Conservation (phyloP, 2,329 filamentous ascomycete genomes). For the Exserohilum rostratum region DNA sequence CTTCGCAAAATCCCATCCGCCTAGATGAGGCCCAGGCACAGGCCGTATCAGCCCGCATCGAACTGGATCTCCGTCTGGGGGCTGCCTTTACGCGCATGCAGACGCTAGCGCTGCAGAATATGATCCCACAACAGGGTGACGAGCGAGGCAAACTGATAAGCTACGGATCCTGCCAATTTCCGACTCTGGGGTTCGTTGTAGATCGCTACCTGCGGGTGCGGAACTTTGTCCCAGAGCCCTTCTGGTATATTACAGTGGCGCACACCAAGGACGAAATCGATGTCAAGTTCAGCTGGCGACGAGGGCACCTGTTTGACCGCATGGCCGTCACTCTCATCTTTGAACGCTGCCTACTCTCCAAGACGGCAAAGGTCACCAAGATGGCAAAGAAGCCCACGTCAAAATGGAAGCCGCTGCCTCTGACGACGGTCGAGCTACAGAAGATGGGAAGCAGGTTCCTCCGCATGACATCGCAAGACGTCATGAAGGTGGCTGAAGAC, state of each 20-base stretch:
- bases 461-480: slow-evolving; percentile 85
- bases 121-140: slow-evolving; percentile 69
- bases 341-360: slow-evolving; percentile 80
- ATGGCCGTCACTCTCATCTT: slow-evolving; percentile 80
- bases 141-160: slow-evolving; percentile 70
- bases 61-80: slow-evolving; percentile 89
- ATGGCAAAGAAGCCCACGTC: slow-evolving; percentile 89
- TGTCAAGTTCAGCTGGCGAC: slow-evolving; percentile 83
- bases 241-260: slow-evolving; percentile 89
- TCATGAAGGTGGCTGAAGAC: slow-evolving; percentile 84
- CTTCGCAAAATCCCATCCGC: slow-evolving; percentile 75
- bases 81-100: slow-evolving; percentile 91
- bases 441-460: slow-evolving; percentile 92
- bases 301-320: slow-evolving; percentile 85
- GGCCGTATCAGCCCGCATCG: slow-evolving; percentile 86
- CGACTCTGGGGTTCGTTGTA: slow-evolving; percentile 94
- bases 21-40: slow-evolving; percentile 86
- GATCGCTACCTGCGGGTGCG: slow-evolving; percentile 93
- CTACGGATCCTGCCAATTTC: slow-evolving; percentile 97
- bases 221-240: slow-evolving; percentile 89
- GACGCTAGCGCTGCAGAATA: slow-evolving; percentile 74
- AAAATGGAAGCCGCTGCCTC: slow-evolving; percentile 90
- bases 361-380: slow-evolving; percentile 78
- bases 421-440: slow-evolving; percentile 95
- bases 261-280: slow-evolving; percentile 78